Conservation (phyloP, 78 protist genomes). For the Dictyostelium discoideum region dicty_2.7 NC_007090.3:3515001-3515500, state of each 20-base stretch:
- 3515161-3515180: neutral
- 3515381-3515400: neutral
- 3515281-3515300: neutral
- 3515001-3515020: neutral
- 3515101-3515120: neutral
- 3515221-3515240: neutral
- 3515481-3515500: neutral
- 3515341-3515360: neutral
- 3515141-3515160: constrained; percentile 1
- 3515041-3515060: constrained; percentile 14
- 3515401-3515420: constrained; percentile 7
- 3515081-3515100: constrained; percentile 54
- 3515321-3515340: neutral
- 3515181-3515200: neutral
- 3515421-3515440: neutral
- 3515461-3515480: neutral
- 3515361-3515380: neutral
- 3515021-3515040: neutral
- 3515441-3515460: neutral
- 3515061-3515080: constrained; percentile 58
- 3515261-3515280: neutral
- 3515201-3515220: neutral
- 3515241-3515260: neutral
- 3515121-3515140: neutral
- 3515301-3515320: neutral